phyloP scores from a whole-genome alignment of 2,329 filamentous ascomycete species.

The Aspergillus sojae region DNA sequence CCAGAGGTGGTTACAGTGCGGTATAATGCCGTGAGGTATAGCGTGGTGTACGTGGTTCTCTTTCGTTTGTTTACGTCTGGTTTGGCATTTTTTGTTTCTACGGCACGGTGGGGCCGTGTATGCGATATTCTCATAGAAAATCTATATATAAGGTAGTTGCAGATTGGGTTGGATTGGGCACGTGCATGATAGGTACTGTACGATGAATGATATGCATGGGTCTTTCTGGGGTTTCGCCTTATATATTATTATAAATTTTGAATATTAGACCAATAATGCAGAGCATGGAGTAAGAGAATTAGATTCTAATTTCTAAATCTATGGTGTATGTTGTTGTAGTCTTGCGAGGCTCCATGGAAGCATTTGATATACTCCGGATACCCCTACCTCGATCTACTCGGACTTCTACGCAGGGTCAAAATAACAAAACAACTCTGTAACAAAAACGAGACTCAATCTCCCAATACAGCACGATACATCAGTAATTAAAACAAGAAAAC shows the following conservation, averaged over 20 bases:
- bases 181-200: neutral
- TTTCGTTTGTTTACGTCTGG: neutral
- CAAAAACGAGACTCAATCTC: neutral
- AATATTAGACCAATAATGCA: neutral
- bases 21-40: constrained; percentile 58
- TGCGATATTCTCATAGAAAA: neutral
- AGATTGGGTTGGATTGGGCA: neutral
- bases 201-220: neutral
- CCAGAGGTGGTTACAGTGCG: constrained; percentile 89
- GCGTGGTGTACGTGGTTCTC: neutral
- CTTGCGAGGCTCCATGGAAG: neutral
- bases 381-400: neutral
- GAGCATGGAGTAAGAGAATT: neutral
- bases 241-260: neutral
- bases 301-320: neutral
- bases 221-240: neutral
- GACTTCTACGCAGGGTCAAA: neutral
- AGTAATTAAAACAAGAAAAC: neutral
- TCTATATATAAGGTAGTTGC: neutral
- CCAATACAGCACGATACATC: neutral
- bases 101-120: neutral
- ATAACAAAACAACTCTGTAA: neutral
- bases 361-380: neutral
- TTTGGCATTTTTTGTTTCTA: neutral
- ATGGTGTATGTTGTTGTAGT: neutral